A percentile compares a stretch with the other conserved stretches of the same genome.
Evolutionary conservation across 495 filamentous ascomycete species (phyloP).

Genomic region (Oidiodendron maius): DNA sequence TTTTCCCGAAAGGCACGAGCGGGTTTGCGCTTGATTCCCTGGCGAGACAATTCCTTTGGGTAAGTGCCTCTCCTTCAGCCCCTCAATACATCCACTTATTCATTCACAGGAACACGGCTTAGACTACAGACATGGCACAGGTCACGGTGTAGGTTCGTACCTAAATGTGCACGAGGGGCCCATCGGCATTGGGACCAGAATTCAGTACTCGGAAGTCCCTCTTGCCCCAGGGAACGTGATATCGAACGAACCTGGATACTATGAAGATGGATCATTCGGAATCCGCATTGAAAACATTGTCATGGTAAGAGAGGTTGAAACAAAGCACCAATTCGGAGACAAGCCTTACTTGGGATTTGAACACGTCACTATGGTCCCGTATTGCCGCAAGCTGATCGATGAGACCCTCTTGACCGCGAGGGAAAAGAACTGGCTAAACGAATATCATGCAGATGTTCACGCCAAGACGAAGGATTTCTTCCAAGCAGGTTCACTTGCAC

Average conservation of each 20-base stretch:
- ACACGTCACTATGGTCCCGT: conserved; percentile 94
- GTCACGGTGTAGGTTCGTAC: conserved; percentile 90
- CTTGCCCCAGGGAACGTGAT: conserved; percentile 89
- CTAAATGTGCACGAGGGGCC: conserved; percentile 97
- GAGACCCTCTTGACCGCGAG: conserved; percentile 59
- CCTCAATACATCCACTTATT: conserved; percentile 12
- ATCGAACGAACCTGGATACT: conserved; percentile 94
- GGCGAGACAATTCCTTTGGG: conserved; percentile 90
- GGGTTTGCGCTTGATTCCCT: conserved; percentile 88
- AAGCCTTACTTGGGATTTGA: conserved; percentile 94
- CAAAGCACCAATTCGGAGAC: conserved; percentile 82
- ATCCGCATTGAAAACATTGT: conserved; percentile 96
- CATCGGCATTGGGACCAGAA: conserved; percentile 88
- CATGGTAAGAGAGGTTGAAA: conserved; percentile 81
- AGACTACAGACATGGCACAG: conserved; percentile 95
- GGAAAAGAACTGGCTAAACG: conserved; percentile 84
- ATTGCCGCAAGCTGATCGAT: conserved; percentile 87
- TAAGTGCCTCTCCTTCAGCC: conserved; percentile 23
- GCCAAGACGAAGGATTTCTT: conserved; percentile 83
- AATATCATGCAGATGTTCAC: conserved; percentile 75
- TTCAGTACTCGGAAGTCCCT: conserved; percentile 87
- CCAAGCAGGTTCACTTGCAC: conserved; percentile 58
- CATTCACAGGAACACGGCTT: conserved; percentile 63
- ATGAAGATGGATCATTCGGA: conserved; percentile 96
- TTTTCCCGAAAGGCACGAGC: conserved; percentile 93